Conservation (phyloP, 306 rosid species). For the Castanopsis chinensis region DNA sequence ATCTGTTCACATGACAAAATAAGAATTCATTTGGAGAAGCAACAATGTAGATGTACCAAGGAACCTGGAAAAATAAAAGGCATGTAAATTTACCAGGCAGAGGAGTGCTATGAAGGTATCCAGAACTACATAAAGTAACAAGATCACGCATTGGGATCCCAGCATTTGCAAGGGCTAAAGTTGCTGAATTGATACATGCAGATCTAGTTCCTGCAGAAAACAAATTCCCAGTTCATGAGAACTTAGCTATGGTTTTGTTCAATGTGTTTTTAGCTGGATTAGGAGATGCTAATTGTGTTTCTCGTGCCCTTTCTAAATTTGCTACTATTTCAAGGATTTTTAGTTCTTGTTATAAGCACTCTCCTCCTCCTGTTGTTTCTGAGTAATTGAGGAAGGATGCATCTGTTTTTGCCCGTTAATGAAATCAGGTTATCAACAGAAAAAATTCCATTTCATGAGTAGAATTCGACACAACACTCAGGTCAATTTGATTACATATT, state of each 20-base stretch:
- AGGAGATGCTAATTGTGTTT: too few relatives aligned
- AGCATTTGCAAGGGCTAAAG: slow-evolving; percentile 90
- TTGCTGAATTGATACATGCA: slow-evolving; percentile 95
- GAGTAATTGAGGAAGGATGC: too few relatives aligned
- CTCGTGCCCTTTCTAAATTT: too few relatives aligned
- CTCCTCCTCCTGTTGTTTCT: too few relatives aligned
- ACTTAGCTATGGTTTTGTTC: too few relatives aligned
- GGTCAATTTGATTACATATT: not conserved
- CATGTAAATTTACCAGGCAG: slow-evolving; percentile 58
- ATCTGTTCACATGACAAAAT: slow-evolving; percentile 43
- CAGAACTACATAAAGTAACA: slow-evolving; percentile 87
- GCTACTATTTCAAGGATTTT: too few relatives aligned
- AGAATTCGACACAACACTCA: not conserved
- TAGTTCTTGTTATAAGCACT: too few relatives aligned
- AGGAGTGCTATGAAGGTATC: slow-evolving; percentile 83
- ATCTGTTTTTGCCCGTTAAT: too few relatives aligned
- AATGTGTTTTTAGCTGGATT: too few relatives aligned
- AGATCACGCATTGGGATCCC: slow-evolving; percentile 94
- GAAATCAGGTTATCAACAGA: too few relatives aligned
- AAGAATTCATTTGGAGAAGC: not conserved
- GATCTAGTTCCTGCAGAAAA: slow-evolving; percentile 73
- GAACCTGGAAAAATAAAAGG: not conserved
- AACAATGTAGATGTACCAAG: not conserved
- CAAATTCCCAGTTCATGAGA: not conserved
- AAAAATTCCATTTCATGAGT: slow-evolving; percentile 3